phyloP scores from a whole-genome alignment of 371 early-diverging fungal species.

The Rhizopus arrhizus region DNA sequence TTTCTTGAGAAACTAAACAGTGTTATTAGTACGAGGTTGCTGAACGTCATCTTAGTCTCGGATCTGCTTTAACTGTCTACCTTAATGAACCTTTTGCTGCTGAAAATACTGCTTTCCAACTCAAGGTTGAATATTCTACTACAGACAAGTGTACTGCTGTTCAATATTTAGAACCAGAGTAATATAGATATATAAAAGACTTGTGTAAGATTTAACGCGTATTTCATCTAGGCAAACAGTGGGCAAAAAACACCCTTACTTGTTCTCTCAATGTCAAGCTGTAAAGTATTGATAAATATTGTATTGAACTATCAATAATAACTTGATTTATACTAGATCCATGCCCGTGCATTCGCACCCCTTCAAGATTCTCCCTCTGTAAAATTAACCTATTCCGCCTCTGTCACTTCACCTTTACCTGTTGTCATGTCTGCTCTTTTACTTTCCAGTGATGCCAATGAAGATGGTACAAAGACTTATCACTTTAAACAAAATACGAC shows the following conservation, averaged over 20 bases:
- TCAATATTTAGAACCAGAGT: slow-evolving; percentile 85
- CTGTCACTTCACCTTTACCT: slow-evolving; percentile 61
- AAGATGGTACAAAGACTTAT: slow-evolving; percentile 53
- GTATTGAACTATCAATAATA: not conserved
- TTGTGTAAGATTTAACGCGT: not conserved
- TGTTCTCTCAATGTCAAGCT: slow-evolving; percentile 95
- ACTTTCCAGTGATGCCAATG: slow-evolving; percentile 31
- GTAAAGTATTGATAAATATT: slow-evolving; percentile 22
- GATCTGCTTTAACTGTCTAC: slow-evolving; percentile 73
- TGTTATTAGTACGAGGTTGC: slow-evolving; percentile 53
- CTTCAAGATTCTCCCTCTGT: slow-evolving; percentile 92
- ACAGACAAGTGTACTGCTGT: slow-evolving; percentile 82
- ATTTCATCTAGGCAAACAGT: slow-evolving; percentile 74
- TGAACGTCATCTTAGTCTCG: slow-evolving; percentile 67
- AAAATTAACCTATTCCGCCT: slow-evolving; percentile 88
- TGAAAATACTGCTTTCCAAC: slow-evolving; percentile 48
- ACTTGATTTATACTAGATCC: slow-evolving; percentile 60
- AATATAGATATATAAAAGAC: not conserved
- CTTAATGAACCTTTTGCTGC: slow-evolving; percentile 50
- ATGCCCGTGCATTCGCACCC: slow-evolving; percentile 91
- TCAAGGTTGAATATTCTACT: slow-evolving; percentile 80
- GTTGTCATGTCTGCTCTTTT: slow-evolving; percentile 36
- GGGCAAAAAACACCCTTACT: slow-evolving; percentile 90
- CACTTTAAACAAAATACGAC: slow-evolving; percentile 74
- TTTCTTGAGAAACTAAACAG: too few relatives aligned